These are phyloP conservation scores for Nevesoporus exiguus DNA, from an alignment of 768 basidiomycete species.

Conservation along the genomic window DNA sequence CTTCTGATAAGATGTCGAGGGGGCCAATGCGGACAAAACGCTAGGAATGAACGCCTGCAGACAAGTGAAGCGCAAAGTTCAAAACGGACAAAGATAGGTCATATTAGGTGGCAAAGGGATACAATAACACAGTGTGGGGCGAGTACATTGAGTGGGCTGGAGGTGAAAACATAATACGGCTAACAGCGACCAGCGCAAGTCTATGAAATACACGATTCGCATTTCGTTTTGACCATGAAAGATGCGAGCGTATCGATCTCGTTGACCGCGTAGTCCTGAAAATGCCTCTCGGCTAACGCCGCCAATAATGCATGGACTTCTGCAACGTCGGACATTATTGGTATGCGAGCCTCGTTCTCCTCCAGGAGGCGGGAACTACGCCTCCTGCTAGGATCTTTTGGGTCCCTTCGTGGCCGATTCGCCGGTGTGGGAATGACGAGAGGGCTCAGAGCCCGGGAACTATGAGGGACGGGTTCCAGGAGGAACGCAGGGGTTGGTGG, in stretches of 20 bases:
- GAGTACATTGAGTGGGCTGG: constrained; percentile 16
- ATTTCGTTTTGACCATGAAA: constrained; percentile 72
- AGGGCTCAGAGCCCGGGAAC: constrained; percentile 53
- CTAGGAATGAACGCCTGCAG: not conserved
- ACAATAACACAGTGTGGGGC: constrained; percentile 1
- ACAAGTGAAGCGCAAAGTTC: not conserved
- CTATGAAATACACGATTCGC: constrained; percentile 35
- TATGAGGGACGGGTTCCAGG: constrained; percentile 44
- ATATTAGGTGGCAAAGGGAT: not conserved
- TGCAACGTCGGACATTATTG: constrained; percentile 65
- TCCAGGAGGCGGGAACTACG: constrained; percentile 73
- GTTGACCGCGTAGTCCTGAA: constrained; percentile 56
- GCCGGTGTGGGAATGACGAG: constrained; percentile 49
- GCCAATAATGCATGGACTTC: constrained; percentile 70
- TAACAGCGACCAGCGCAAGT: constrained; percentile 18
- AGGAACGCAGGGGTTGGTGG: constrained; percentile 68
- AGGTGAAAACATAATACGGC: constrained; percentile 6
- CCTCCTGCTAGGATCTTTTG: constrained; percentile 54
- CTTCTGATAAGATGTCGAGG: constrained; percentile 26
- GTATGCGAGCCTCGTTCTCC: constrained; percentile 54
- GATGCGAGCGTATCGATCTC: constrained; percentile 81
- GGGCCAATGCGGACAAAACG: not conserved
- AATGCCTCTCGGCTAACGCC: constrained; percentile 68
- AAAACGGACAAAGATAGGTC: not conserved
- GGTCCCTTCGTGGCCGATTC: constrained; percentile 69